Evolutionary conservation across 2,329 filamentous ascomycete species (phyloP).

Genomic region (Xylariaceae sp.): DNA sequence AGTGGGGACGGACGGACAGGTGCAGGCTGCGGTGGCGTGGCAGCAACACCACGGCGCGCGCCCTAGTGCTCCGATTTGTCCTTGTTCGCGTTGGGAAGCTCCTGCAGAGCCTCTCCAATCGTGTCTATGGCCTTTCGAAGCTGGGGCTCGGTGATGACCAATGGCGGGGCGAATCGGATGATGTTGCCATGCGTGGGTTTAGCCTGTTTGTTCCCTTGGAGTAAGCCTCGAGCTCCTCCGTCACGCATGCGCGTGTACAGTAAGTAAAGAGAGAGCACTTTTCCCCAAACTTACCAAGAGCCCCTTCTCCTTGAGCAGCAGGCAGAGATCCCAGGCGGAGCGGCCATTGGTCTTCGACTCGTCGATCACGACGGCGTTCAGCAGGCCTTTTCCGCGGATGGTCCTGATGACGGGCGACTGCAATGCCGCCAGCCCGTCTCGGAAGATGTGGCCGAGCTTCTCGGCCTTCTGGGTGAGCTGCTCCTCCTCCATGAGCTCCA

Average conservation of each 20-base stretch:
- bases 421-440: conserved; percentile 67
- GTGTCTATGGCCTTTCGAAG: conserved; percentile 70
- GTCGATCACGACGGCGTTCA: conserved; percentile 95
- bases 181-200: conserved; percentile 99
- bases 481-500: conserved; percentile 91
- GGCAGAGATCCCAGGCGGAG: conserved; percentile 91
- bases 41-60: conserved; percentile 1
- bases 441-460: conserved; percentile 72
- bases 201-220: conserved; percentile 55
- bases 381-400: conserved; percentile 83
- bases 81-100: conserved; percentile 62
- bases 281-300: conserved; percentile 59
- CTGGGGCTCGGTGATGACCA: conserved; percentile 88
- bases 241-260: too few relatives aligned
- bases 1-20: too few relatives aligned
- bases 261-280: conserved; percentile 6
- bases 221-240: too few relatives aligned
- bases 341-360: conserved; percentile 78
- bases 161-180: conserved; percentile 90
- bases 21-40: too few relatives aligned
- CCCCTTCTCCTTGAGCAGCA: conserved; percentile 92
- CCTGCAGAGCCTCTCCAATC: conserved; percentile 72
- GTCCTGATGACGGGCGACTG: conserved; percentile 72
- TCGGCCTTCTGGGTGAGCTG: conserved; percentile 78
- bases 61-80: conserved; percentile 22